A percentile compares a stretch with the other conserved stretches of the same genome.
Evolutionary conservation across 202 grass and related monocot species (phyloP).

Genomic region (Setaria italica): DNA sequence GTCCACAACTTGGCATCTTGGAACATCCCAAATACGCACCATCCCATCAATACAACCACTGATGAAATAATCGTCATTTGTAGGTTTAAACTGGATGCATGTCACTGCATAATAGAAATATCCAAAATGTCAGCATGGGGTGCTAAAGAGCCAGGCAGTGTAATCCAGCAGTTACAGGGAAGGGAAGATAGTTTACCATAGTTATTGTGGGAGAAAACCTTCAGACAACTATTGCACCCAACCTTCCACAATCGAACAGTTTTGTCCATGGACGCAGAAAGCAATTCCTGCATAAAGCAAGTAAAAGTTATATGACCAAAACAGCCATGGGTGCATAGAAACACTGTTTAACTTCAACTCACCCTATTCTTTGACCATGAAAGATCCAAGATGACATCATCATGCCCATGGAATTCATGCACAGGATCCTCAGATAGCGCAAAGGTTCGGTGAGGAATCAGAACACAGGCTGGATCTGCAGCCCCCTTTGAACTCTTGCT

Average conservation of each 20-base stretch:
- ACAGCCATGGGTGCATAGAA: conserved; percentile 31
- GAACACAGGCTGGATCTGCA: conserved; percentile 67
- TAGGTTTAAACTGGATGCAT: conserved; percentile 74
- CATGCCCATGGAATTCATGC: conserved; percentile 76
- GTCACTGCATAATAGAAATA: conserved; percentile 66
- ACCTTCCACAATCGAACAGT: conserved; percentile 88
- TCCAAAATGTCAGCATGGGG: conserved; percentile 17
- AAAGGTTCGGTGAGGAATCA: conserved; percentile 78
- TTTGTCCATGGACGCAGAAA: conserved; percentile 90
- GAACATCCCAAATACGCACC: conserved; percentile 76
- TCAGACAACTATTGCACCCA: conserved; percentile 70
- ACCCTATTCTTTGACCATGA: conserved; percentile 91
- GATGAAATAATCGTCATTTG: conserved; percentile 63
- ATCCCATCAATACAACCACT: conserved; percentile 73
- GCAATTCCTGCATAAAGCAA: conserved; percentile 64
- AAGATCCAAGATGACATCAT: conserved; percentile 79
- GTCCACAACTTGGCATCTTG: conserved; percentile 58
- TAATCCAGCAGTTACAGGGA: conserved; percentile 4
- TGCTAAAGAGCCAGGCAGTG: background rate
- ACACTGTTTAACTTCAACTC: conserved; percentile 37
- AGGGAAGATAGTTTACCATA: conserved; percentile 61
- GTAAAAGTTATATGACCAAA: conserved; percentile 29
- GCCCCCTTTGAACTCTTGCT: conserved; percentile 51
- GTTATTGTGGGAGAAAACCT: conserved; percentile 84
- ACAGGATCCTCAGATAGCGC: conserved; percentile 64